Evolutionary conservation across 1,284 basidiomycete genomes (phyloP), one percentile per base, ranked within the genome.

Genomic region (Leccinum laetum): DNA sequence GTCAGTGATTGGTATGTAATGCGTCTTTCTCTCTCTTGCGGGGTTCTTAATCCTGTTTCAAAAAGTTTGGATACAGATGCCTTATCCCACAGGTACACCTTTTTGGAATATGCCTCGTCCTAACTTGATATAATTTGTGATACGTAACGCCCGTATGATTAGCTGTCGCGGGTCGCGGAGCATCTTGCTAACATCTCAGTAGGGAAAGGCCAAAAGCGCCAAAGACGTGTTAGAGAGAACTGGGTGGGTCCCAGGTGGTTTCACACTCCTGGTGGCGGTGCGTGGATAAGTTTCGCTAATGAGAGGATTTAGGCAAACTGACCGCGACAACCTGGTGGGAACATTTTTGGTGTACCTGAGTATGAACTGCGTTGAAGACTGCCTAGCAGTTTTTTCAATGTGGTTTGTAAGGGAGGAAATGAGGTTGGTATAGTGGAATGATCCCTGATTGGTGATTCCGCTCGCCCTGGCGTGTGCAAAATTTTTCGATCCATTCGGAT

Each of bases 41-140:
- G 13, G 11, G 35, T 37, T 37, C 35, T 37, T 35, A 35, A 46
- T 46, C 61, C 29, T 58, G 4, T 53, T 60, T 29, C 6, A 44
- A 61, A 56, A 89, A 88, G 71, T 77, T 91, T 60, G 93, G 92
- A 8, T 93, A 91, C 91, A 79, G 91, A 72, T 90, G 35, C 35
- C 35, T 94, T 77, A 77, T 91, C 2, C 77, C 91, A 21, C 92
- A 94, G 72, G 74, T 91, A 14, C 92, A 92, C 26, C 71, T 93
- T 35, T 90, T 92, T 68, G 70, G 80, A 2, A 10, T 88, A 14
- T 88, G 90, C 0, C 84, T 90, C 67, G 18, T 81, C 16, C 76
- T 3, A 39, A 39, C 39, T 91, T 77, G 82, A 18, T 78, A 81
- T 61, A 86, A 89, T 66, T 70, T 92, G 44, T 77, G 75, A 67